phyloP scores from a whole-genome alignment of 75 land plant genomes.

The Cunninghamia lanceolata region DNA sequence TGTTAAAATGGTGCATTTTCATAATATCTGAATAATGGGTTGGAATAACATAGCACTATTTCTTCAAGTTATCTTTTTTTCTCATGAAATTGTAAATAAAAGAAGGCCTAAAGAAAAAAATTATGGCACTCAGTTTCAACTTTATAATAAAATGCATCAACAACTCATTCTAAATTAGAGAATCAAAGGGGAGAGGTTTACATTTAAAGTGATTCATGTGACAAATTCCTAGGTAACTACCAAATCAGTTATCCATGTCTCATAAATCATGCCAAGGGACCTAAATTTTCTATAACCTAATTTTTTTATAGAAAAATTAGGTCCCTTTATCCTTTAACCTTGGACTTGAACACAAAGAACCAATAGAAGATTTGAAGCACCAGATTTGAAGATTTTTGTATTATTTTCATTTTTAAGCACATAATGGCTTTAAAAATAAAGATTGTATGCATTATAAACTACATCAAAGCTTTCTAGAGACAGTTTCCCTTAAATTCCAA shows the following conservation, averaged over 20 bases:
- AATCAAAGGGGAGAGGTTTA: too few relatives aligned
- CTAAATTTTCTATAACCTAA: not conserved
- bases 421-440: not conserved
- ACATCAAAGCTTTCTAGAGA: not conserved
- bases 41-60: not conserved
- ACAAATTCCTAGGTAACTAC: not conserved
- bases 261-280: not conserved
- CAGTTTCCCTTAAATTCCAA: not conserved
- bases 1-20: not conserved
- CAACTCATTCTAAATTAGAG: too few relatives aligned
- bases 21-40: not conserved
- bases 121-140: too few relatives aligned
- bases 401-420: not conserved
- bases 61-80: not conserved
- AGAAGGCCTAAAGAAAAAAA: not conserved
- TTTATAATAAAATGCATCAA: too few relatives aligned
- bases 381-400: not conserved
- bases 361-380: not conserved
- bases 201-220: not conserved
- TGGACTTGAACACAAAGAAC: not conserved
- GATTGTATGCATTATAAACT: not conserved
- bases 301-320: too few relatives aligned
- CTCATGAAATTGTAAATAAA: not conserved
- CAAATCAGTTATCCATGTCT: not conserved
- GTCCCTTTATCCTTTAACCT: not conserved